These are phyloP conservation scores for Solanum sejunctum DNA, from an alignment of 257 asterid species.

Conservation along the genomic window DNA sequence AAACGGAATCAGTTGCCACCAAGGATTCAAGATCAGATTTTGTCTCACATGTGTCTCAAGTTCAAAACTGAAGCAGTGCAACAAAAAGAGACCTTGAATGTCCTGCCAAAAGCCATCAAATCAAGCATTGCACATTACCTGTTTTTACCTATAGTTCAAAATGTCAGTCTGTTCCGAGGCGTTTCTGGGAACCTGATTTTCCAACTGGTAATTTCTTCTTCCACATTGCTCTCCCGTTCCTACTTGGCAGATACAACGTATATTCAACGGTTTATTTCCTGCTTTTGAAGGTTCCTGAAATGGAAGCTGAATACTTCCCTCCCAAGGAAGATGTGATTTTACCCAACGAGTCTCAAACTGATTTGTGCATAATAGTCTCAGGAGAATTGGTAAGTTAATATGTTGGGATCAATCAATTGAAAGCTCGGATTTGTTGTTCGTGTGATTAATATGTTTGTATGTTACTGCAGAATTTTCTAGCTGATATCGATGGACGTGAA, in stretches of 20 bases:
- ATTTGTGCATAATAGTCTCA: conserved; percentile 54
- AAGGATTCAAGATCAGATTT: conserved; percentile 44
- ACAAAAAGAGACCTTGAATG: conserved; percentile 58
- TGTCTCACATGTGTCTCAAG: conserved; percentile 70
- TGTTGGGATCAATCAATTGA: neutral
- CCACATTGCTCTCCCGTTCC: neutral
- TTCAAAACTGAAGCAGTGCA: conserved; percentile 81
- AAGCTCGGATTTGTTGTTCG: neutral
- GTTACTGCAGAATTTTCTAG: conserved; percentile 40
- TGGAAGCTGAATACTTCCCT: conserved; percentile 82
- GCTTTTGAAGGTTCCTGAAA: conserved; percentile 49
- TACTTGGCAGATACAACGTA: neutral
- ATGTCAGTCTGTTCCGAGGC: conserved; percentile 53
- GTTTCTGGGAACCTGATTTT: conserved; percentile 61
- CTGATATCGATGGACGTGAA: conserved; percentile 36
- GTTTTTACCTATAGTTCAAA: conserved; percentile 56
- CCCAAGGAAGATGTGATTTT: conserved; percentile 72
- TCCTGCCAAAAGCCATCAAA: conserved; percentile 72
- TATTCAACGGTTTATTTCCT: neutral
- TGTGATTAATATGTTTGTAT: neutral
- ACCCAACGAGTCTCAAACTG: conserved; percentile 67
- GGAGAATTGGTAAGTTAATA: conserved; percentile 54
- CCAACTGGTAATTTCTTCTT: conserved; percentile 48
- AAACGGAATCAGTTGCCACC: conserved; percentile 68
- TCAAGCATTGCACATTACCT: conserved; percentile 56